These are phyloP conservation scores for Halenospora varia DNA, from an alignment of 495 filamentous ascomycete species.

Conservation along the genomic window DNA sequence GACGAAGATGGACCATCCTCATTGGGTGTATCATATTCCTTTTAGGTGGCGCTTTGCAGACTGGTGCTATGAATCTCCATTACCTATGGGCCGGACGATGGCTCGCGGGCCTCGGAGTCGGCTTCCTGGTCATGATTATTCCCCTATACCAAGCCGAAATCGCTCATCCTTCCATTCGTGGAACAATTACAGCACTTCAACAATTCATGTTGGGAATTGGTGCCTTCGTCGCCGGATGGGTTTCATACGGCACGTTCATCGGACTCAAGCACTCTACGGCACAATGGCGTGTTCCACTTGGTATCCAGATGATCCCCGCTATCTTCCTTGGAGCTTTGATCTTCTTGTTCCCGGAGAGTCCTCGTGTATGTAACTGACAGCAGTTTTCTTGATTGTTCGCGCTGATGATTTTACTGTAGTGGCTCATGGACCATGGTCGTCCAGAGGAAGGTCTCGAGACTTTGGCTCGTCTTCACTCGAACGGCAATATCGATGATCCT, in stretches of 20 bases:
- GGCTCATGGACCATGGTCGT: slow-evolving; percentile 55
- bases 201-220: slow-evolving; percentile 61
- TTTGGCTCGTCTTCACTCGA: slow-evolving; percentile 55
- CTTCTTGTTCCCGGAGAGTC: slow-evolving; percentile 54
- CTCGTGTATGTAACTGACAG: slow-evolving; percentile 25
- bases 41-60: slow-evolving; percentile 36
- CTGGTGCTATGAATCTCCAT: slow-evolving; percentile 33
- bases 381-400: too few relatives aligned
- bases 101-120: slow-evolving; percentile 52
- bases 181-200: slow-evolving; percentile 47
- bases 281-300: slow-evolving; percentile 55
- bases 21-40: slow-evolving; percentile 33
- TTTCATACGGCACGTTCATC: slow-evolving; percentile 36
- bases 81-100: slow-evolving; percentile 39
- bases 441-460: slow-evolving; percentile 50
- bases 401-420: too few relatives aligned
- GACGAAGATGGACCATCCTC: slow-evolving; percentile 35
- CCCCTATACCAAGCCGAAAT: slow-evolving; percentile 45
- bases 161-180: slow-evolving; percentile 51
- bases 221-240: slow-evolving; percentile 41
- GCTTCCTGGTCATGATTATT: slow-evolving; percentile 49
- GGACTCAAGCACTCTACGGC: slow-evolving; percentile 23
- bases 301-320: slow-evolving; percentile 56
- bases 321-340: slow-evolving; percentile 47
- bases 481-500: slow-evolving; percentile 51